These are phyloP conservation scores for Cyclostephanos tholiformis DNA, from an alignment of 108 stramenopile species.

Conservation along the genomic window DNA sequence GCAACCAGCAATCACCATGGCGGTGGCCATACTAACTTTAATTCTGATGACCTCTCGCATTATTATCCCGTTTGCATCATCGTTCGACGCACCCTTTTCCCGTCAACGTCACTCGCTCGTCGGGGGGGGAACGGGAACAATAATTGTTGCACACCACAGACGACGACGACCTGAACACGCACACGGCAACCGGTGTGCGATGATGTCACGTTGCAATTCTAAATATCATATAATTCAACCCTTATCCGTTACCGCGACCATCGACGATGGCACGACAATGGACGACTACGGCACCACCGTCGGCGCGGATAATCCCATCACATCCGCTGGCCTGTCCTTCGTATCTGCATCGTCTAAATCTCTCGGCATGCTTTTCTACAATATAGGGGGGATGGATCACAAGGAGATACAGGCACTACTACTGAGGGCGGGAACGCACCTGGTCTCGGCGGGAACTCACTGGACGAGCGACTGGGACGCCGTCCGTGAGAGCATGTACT, in stretches of 20 bases:
- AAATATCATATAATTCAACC: background rate
- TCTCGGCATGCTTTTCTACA: constrained; percentile 55
- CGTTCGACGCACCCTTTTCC: background rate
- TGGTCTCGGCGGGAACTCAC: constrained; percentile 30
- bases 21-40: background rate
- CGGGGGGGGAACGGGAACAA: background rate
- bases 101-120: background rate
- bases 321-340: constrained; percentile 49
- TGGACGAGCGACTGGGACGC: constrained; percentile 41
- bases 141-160: too few relatives aligned
- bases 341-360: constrained; percentile 49
- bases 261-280: background rate
- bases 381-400: constrained; percentile 52
- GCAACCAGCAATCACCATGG: background rate
- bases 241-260: background rate
- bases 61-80: background rate
- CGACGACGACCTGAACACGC: too few relatives aligned
- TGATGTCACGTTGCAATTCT: background rate
- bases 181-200: background rate
- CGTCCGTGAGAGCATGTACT: constrained; percentile 26
- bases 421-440: constrained; percentile 28
- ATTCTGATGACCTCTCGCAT: background rate
- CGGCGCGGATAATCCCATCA: constrained; percentile 34
- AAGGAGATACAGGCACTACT: constrained; percentile 52
- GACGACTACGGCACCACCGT: background rate